Base-by-base conservation (phyloP, 805 yeast genomes). In the Sugiyamaella boreocaroliniensis region DNA sequence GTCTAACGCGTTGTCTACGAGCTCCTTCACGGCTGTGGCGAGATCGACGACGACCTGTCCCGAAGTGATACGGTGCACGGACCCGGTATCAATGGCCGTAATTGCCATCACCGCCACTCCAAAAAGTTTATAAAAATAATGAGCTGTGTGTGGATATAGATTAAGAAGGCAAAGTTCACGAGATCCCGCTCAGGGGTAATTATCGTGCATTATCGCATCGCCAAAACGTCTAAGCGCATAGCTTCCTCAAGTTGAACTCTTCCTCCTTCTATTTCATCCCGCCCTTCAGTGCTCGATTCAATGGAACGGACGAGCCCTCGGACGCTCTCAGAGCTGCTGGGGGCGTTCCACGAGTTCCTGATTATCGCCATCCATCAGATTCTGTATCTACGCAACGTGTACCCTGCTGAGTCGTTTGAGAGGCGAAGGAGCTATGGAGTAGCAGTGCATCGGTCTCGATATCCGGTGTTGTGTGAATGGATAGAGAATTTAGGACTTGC, bases 1-100 rank as follows among this genome's bases (percentile, higher is more conserved):
- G 69, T 93, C 99, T 6, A 92, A 70, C 29, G 93, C 72, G 65
- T 92, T 92, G 62, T 92, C 99, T 2, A 93, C 75, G 1, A 90
- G 70, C 65, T 92, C 99, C 64, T 92, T 92, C 29, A 85, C 82
- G 0, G 87, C 85, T 0, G 92, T 81, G 0, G 80, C 73, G 43
- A 93, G 68, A 60, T 87, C 96, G 4, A 83, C 78, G 11, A 93
- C 86, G 12, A 93, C 98, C 66, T 93, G 99, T 0, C 97, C 97
- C 0, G 97, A 88, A 0, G 97, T 89, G 53, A 92, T 80, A 54
- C 77, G 74, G 58, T 86, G 87, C 6, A 89, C 76, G 59, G 90
- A 95, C 9, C 61, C 59, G 1, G 58, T 57, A 37, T 71, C 73
- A 26, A 82, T 78, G 4, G 73, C 71, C 34, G 62, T 60, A 55